A percentile compares a stretch with the other conserved stretches of the same genome.
These are phyloP conservation scores for Neonectria hederae DNA, from an alignment of 2,329 filamentous ascomycete species.

Conservation along the genomic window DNA sequence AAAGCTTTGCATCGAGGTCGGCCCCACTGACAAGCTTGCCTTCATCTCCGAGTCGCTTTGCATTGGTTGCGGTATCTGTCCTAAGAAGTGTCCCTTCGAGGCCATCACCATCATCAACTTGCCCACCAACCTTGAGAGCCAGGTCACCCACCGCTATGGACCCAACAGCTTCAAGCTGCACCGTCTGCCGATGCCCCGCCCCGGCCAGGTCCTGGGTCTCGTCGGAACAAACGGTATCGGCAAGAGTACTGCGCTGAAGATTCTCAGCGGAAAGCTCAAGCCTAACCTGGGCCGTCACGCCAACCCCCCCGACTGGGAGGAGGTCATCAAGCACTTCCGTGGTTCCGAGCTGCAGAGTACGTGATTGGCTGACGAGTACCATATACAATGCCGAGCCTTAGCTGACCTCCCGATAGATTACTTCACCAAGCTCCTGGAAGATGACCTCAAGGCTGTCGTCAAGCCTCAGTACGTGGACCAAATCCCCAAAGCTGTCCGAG, in stretches of 20 bases:
- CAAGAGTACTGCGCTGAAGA: constrained; percentile 99
- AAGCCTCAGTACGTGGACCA: constrained; percentile 99
- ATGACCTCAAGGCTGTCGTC: constrained; percentile 96
- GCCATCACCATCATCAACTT: constrained; percentile 99
- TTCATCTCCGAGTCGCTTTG: constrained; percentile 97
- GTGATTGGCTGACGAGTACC: constrained; percentile 44
- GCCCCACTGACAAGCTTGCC: constrained; percentile 87
- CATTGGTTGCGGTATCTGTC: constrained; percentile 99
- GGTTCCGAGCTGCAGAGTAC: constrained; percentile 96
- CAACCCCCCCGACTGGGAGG: constrained; percentile 98
- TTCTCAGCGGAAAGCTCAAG: constrained; percentile 97
- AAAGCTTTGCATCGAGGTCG: constrained; percentile 97
- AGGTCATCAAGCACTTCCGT: constrained; percentile 97
- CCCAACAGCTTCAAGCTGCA: constrained; percentile 99
- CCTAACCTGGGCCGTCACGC: constrained; percentile 95
- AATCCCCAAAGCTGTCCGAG: constrained; percentile 91
- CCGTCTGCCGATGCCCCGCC: constrained; percentile 92
- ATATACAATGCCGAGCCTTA: background rate
- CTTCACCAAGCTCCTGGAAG: constrained; percentile 97
- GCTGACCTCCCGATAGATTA: constrained; percentile 68
- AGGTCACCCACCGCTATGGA: constrained; percentile 98
- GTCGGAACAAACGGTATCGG: constrained; percentile 99
- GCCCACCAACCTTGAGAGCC: constrained; percentile 97
- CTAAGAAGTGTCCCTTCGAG: constrained; percentile 98
- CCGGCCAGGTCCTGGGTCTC: constrained; percentile 93